phyloP scores from a whole-genome alignment of 2,329 filamentous ascomycete species.

The Colletotrichum aenigma region DNA sequence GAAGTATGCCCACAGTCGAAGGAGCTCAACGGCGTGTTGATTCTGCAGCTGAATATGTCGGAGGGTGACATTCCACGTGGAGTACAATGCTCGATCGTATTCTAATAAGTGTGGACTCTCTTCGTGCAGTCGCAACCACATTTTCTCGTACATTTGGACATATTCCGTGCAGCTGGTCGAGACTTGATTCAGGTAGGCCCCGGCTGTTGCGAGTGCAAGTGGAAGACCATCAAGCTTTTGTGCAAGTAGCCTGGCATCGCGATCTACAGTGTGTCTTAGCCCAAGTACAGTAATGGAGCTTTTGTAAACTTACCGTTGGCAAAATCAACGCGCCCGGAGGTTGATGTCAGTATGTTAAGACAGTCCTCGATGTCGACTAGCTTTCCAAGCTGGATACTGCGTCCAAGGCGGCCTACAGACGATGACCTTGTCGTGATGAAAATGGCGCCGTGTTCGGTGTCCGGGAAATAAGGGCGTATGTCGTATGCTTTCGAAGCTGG shows the following conservation, averaged over 20 bases:
- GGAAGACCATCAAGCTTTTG: conserved; percentile 46
- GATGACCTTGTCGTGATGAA: conserved; percentile 39
- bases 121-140: conserved; percentile 39
- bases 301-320: conserved; percentile 26
- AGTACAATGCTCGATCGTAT: conserved; percentile 37
- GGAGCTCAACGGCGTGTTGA: conserved; percentile 32
- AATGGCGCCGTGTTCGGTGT: conserved; percentile 41
- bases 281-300: not conserved
- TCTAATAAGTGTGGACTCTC: conserved; percentile 28
- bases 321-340: conserved; percentile 26
- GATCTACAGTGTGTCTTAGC: conserved; percentile 25
- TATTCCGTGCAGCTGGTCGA: conserved; percentile 41
- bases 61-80: conserved; percentile 44
- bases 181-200: conserved; percentile 44
- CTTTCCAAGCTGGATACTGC: conserved; percentile 33
- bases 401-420: conserved; percentile 33
- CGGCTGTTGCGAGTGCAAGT: conserved; percentile 49
- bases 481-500: conserved; percentile 26
- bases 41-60: conserved; percentile 35
- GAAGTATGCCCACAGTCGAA: conserved; percentile 47
- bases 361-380: conserved; percentile 33
- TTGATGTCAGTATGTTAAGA: conserved; percentile 33
- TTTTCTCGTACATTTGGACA: conserved; percentile 39
- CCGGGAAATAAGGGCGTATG: conserved; percentile 33
- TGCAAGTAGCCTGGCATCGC: conserved; percentile 31